Evolutionary conservation across 2,329 filamentous ascomycete species (phyloP), one percentile per base, ranked within the genome.

Genomic region (Trichoderma citrinoviride): DNA sequence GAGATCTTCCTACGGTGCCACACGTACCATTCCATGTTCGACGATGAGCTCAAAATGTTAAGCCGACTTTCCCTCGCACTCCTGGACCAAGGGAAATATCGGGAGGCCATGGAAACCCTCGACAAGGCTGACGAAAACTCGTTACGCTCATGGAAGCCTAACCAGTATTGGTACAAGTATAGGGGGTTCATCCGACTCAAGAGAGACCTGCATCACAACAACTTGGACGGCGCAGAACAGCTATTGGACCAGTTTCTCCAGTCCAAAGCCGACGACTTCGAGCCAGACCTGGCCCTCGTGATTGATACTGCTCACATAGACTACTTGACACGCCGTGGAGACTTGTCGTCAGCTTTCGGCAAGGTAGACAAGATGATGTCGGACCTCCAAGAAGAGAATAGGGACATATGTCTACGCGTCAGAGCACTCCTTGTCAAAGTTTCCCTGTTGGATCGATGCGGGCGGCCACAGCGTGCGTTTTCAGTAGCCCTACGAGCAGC

Each of bases 1-100:
- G 89, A 96, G 68, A 81, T 92, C 0, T 93, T 96, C 65, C 81
- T 93, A 17, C 83, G 87, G 61, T 93, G 91, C 68, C 90, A 97
- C 72, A 80, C 82, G 4, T 77, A 80, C 7, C 75, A 81, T 67
- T 77, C 82, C 0, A 75, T 82, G 3, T 85, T 93, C 49, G 92
- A 96, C 68, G 94, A 98, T 70, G 84, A 87, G 56, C 82, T 97
- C 37, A 91, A 90, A 70, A 85, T 91, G 40, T 87, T 83, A 0
- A 92, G 91, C 70, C 86, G 90, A 5, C 83, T 88, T 64, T 89
- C 92, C 2, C 85, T 78, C 3, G 67, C 74, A 2, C 79, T 90
- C 6, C 83, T 86, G 8, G 85, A 88, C 64, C 83, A 80, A 53
- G 93, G 94, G 1, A 83, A 82, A 37, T 96, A 93, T 72, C 84